Base-by-base conservation (phyloP, 192 early-diverging fungal species). In the Kickxella alabastrina region DNA sequence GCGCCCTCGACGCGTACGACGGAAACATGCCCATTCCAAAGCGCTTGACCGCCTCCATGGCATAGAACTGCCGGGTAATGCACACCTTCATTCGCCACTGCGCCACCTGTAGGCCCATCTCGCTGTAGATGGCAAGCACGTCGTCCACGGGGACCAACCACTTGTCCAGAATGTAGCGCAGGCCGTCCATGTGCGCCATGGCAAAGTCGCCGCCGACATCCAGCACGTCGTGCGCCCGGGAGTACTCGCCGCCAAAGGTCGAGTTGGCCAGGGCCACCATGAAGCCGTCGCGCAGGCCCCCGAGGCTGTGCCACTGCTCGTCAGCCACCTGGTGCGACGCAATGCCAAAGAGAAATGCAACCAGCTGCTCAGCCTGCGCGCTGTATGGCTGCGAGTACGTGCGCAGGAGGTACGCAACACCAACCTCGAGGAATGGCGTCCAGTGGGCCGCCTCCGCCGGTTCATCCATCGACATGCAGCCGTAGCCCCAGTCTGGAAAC, bases 401-500 rank as follows among this genome's bases (percentile, higher is more conserved):
- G 0, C 17, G 17, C 17, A 49, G 51, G 10, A 67, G 43, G 35
- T 67, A 39, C 9, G 19, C 21, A 13, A 66, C 35, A 0, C 63
- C 75, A 38, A 59, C 31, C 36, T 59, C 68, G 10, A 71, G 58
- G 36, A 77, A 77, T 47, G 68, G 75, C 39, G 64, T 55, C 75
- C 75, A 77, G 52, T 77, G 75, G 10, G 75, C 75, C 0, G 57
- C 63, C 43, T 77, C 75, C 3, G 75, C 68, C 37, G 45, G 59
- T 0, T 70, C 68, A 48, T 77, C 75, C 57, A 59, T 66, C 2
- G 61, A 63, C 47, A 77, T 39, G 43, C 75, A 77, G 4, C 75
- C 75, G 52, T 77, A 77, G 36, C 75, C 75, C 75, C 75, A 77
- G 56, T 77, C 75, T 0, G 75, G 75, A 27, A 77, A 77, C 26